Conservation (phyloP, 768 basidiomycete genomes). For the Gautieria morchelliformis region DNA sequence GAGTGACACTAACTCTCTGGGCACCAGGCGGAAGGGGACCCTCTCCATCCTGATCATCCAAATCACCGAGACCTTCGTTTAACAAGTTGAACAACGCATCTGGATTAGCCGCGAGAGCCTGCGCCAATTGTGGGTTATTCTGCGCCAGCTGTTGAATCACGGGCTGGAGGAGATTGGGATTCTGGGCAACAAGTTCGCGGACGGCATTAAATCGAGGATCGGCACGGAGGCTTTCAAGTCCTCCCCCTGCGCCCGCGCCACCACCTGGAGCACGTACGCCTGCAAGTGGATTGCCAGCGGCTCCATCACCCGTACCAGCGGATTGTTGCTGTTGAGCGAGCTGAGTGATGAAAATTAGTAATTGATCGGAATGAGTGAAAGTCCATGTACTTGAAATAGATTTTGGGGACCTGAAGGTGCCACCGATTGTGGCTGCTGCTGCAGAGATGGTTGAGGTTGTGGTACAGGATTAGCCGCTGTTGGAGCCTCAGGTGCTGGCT, state of each 20-base stretch:
- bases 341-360: slow-evolving; percentile 23
- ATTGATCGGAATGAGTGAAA: background rate
- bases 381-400: slow-evolving; percentile 59
- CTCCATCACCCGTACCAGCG: slow-evolving; percentile 16
- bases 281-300: slow-evolving; percentile 8
- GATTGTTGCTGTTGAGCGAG: slow-evolving; percentile 57
- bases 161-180: slow-evolving; percentile 71
- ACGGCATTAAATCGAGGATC: slow-evolving; percentile 64
- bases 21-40: slow-evolving; percentile 33
- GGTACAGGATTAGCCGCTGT: slow-evolving; percentile 27
- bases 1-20: slow-evolving; percentile 67
- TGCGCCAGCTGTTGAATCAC: slow-evolving; percentile 74
- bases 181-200: slow-evolving; percentile 59
- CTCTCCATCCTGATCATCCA: slow-evolving; percentile 18
- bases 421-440: background rate
- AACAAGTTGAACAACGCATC: slow-evolving; percentile 57
- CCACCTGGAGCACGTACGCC: slow-evolving; percentile 19
- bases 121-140: slow-evolving; percentile 67
- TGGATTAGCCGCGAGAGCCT: slow-evolving; percentile 62
- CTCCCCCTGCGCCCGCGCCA: slow-evolving; percentile 25
- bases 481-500: slow-evolving; percentile 16
- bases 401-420: slow-evolving; percentile 48
- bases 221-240: slow-evolving; percentile 36
- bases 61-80: slow-evolving; percentile 31
- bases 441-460: slow-evolving; percentile 19